Base-by-base conservation (phyloP, 2,329 filamentous ascomycete genomes). In the Arachnomyces sp. region DNA sequence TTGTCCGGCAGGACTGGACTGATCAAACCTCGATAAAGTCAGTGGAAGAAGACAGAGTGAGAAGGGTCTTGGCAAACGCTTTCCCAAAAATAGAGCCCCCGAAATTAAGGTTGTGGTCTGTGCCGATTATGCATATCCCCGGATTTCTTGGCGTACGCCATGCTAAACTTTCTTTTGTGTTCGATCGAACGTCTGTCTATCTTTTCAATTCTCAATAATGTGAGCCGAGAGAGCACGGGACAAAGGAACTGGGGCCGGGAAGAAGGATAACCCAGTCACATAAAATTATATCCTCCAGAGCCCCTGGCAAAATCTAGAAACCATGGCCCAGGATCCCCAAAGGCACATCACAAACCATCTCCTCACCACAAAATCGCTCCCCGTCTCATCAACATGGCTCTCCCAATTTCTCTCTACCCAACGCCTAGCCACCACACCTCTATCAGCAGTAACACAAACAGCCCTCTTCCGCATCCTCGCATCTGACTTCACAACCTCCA, bases 391-490 rank as follows among this genome's bases (percentile, higher is more conserved):
- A 61, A 48, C 73, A 42, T 90, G 84, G 77, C 72, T 92, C 18
- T 68, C 71, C 42, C 65, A 64, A 41, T 78, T 90, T 56, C 58
- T 83, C 43, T 73, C 7, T 68, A 72, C 12, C 74, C 68, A 37
- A 63, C 67, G 61, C 62, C 74, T 50, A 58, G 59, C 30, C 56
- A 73, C 67, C 33, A 68, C 70, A 12, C 81, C 84, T 0, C 63
- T 88, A 1, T 75, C 79, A 18, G 82, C 83, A 3, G 72, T 94
- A 14, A 71, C 84, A 41, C 84, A 87, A 45, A 92, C 88, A 2
- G 84, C 84, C 29, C 79, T 84, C 49, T 82, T 88, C 50, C 86
- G 87, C 39, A 70, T 96, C 8, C 75, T 95, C 4, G 76, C 81
- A 20, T 76, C 81, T 29, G 85, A 95, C 64, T 76, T 96, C 47